Percentiles rank a stretch among this genome's conserved stretches.
Evolutionary conservation across 306 rosid genomes (phyloP).

Genomic region (Casuarina equisetifolia): DNA sequence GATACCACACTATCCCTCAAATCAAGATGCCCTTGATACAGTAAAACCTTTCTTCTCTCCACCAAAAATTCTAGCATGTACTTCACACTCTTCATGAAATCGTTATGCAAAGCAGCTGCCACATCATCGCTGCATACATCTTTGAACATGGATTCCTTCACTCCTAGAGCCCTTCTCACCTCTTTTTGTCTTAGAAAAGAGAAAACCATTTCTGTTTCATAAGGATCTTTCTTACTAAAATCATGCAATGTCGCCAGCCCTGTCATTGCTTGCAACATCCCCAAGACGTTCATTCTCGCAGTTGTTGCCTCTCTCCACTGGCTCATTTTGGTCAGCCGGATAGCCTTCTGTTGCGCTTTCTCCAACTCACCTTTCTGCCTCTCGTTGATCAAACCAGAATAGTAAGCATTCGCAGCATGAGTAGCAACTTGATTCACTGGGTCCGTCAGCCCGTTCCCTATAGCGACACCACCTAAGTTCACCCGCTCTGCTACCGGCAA

Average conservation of each 20-base stretch:
- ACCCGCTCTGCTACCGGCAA: conserved; percentile 30
- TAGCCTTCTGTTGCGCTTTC: conserved; percentile 47
- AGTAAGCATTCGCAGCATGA: conserved; percentile 58
- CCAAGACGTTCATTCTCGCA: conserved; percentile 31
- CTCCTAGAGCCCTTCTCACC: conserved; percentile 51
- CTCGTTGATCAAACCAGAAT: conserved; percentile 63
- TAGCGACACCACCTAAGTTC: conserved; percentile 64
- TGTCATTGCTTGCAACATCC: conserved; percentile 44
- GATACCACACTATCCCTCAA: conserved; percentile 62
- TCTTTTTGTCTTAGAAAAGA: conserved; percentile 39
- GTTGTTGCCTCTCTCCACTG: conserved; percentile 55
- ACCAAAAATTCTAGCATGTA: conserved; percentile 59
- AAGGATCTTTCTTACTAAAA: conserved; percentile 42
- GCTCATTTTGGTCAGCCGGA: conserved; percentile 25
- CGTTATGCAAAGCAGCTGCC: conserved; percentile 37
- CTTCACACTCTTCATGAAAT: conserved; percentile 84
- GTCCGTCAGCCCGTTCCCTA: conserved; percentile 76
- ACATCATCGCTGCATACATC: conserved; percentile 54
- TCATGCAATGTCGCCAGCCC: conserved; percentile 75
- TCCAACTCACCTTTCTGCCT: conserved; percentile 58
- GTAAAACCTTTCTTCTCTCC: conserved; percentile 48
- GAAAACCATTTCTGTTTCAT: conserved; percentile 37
- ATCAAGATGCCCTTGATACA: conserved; percentile 74
- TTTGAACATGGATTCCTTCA: conserved; percentile 32
- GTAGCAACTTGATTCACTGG: conserved; percentile 54